Percentiles rank a stretch among this genome's conserved stretches.
Conservation (phyloP, 305 asterid species). For the Fraxinus dipetala region DNA sequence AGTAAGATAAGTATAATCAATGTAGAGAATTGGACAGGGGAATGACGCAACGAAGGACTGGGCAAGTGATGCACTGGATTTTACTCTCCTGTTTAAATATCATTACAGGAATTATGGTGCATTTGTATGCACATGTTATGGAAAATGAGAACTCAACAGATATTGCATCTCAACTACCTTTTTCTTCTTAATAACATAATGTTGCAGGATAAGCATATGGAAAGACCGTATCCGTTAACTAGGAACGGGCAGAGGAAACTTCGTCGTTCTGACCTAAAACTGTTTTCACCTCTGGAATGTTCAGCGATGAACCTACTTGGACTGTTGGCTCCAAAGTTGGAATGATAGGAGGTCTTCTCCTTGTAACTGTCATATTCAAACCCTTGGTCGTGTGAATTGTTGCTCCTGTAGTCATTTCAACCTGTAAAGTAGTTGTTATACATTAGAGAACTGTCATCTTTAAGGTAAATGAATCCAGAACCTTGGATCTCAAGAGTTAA, state of each 20-base stretch:
- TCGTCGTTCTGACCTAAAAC: conserved; percentile 43
- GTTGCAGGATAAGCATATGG: neutral
- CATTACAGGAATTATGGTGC: neutral
- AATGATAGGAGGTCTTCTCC: conserved; percentile 57
- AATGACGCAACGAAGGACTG: neutral
- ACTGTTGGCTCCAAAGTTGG: conserved; percentile 56
- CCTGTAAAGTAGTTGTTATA: conserved; percentile 43
- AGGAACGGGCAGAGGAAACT: conserved; percentile 40
- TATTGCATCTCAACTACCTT: conserved; percentile 6
- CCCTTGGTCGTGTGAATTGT: conserved; percentile 97
- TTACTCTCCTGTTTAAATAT: neutral
- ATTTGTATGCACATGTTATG: neutral
- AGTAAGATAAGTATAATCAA: neutral
- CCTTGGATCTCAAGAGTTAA: neutral
- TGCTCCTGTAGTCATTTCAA: conserved; percentile 95
- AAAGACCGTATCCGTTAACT: conserved; percentile 4
- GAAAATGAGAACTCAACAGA: conserved; percentile 6
- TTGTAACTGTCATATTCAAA: conserved; percentile 78
- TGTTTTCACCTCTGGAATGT: conserved; percentile 31
- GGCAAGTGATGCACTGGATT: conserved; percentile 2
- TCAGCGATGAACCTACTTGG: conserved; percentile 37
- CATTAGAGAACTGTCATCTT: neutral
- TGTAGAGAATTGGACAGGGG: neutral
- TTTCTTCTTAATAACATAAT: neutral
- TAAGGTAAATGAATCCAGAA: neutral